Evolutionary conservation across 2,329 filamentous ascomycete species (phyloP), one percentile per base, ranked within the genome.

Genomic region (Nemania sp.): DNA sequence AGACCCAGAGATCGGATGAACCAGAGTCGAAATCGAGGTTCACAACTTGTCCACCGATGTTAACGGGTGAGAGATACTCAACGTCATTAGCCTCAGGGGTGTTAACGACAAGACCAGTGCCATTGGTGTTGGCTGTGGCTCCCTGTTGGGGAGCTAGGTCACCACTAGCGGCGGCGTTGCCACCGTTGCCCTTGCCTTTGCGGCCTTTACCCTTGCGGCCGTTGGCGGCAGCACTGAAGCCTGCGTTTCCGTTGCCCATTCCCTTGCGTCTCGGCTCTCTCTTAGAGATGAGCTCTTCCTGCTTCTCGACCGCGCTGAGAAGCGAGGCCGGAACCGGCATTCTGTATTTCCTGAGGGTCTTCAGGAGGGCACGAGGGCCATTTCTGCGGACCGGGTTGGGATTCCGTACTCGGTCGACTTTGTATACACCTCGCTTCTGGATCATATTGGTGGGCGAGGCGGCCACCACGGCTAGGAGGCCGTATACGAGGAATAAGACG

Each of bases 11-110:
- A 53, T 79, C 78, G 10, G 78, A 79, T 8, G 77, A 79, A 26
- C 78, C 78, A 13, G 77, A 77, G 67, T 79, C 78, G 67, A 79
- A 78, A 52, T 79, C 78, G 41, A 79, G 73, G 61, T 78, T 78
- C 24, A 79, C 29, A 24, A 74, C 74, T 60, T 79, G 76, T 22
- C 76, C 76, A 20, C 78, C 78, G 52, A 79, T 78, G 38, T 71
- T 72, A n/a, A 79, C 77, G 8, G 77, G 77, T 2, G 75, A 73
- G 15, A 79, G 56, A 58, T 79, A 79, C 53, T 78, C 77, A 52
- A 77, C 74, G 27, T 79, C 77, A 41, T 76, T 73, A 32, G 70
- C 62, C 53, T 78, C 76, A 7, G 77, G 77, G 0, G 71, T 74
- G 26, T 69, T 69, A 13, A 64, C 68, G 8, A 77, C 76, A 18